Conservation (phyloP, 2,329 filamentous ascomycete species). For the Penicillium italicum region DNA sequence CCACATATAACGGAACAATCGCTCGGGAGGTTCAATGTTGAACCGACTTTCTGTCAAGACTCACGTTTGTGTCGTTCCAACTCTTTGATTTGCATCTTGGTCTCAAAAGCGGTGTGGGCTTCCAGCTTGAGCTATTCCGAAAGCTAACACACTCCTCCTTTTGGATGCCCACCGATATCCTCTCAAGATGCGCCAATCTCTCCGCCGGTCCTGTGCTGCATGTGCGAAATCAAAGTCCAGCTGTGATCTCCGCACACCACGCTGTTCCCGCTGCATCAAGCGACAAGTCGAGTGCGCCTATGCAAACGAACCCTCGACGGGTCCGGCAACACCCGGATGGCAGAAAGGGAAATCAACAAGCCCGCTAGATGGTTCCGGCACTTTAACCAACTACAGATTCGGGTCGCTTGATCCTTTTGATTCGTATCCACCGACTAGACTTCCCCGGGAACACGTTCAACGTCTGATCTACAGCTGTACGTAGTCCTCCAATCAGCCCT, state of each 20-base stretch:
- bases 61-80: not conserved
- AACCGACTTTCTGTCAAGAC: not conserved
- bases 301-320: constrained; percentile 52
- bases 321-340: constrained; percentile 14
- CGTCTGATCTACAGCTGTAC: constrained; percentile 56
- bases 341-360: constrained; percentile 8
- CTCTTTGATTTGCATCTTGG: not conserved
- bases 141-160: not conserved
- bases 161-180: not conserved
- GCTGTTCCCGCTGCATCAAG: constrained; percentile 55
- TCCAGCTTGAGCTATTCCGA: not conserved
- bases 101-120: not conserved
- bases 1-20: not conserved
- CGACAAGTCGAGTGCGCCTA: constrained; percentile 50
- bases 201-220: constrained; percentile 55
- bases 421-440: constrained; percentile 53
- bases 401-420: constrained; percentile 54
- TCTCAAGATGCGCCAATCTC: constrained; percentile 51
- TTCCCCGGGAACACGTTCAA: constrained; percentile 51
- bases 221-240: constrained; percentile 56
- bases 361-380: constrained; percentile 1
- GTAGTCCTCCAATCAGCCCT: constrained; percentile 17
- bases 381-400: constrained; percentile 28
- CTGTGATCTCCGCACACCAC: constrained; percentile 54
- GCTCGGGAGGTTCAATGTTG: not conserved